Conservation (phyloP, 306 rosid species). For the Cicer judaicum region DNA sequence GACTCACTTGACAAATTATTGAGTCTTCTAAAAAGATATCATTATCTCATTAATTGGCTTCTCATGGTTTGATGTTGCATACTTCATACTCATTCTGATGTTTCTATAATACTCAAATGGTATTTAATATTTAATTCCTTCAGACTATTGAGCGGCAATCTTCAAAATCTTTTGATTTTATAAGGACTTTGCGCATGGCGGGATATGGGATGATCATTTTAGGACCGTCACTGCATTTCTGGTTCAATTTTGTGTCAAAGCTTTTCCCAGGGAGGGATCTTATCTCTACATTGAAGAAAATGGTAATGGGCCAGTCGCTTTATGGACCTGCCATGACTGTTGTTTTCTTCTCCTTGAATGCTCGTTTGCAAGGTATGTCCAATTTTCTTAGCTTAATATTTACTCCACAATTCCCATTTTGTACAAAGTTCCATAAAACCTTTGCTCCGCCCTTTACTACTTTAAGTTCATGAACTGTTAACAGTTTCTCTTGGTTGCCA, state of each 20-base stretch:
- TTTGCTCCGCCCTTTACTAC: constrained; percentile 17
- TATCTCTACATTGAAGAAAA: constrained; percentile 79
- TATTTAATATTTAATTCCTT: constrained; percentile 26
- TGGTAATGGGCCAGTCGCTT: constrained; percentile 77
- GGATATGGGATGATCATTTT: constrained; percentile 81
- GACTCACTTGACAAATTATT: constrained; percentile 20
- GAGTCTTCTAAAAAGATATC: constrained; percentile 13
- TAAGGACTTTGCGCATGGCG: constrained; percentile 89
- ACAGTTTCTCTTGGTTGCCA: constrained; percentile 49
- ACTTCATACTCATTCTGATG: constrained; percentile 30
- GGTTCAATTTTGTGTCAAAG: constrained; percentile 89
- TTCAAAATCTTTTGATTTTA: constrained; percentile 59
- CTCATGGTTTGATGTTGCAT: constrained; percentile 28
- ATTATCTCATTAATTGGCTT: constrained; percentile 29
- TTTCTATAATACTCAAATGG: constrained; percentile 27
- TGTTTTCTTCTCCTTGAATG: constrained; percentile 81
- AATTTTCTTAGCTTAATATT: constrained; percentile 12
- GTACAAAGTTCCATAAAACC: constrained; percentile 1
- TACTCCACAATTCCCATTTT: constrained; percentile 10
- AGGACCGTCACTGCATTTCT: constrained; percentile 89
- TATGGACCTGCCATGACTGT: constrained; percentile 90
- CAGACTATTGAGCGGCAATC: constrained; percentile 61
- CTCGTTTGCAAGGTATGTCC: constrained; percentile 72
- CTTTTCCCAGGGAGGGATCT: constrained; percentile 74
- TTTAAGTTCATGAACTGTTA: constrained; percentile 15